Evolutionary conservation across 192 early-diverging fungal genomes (phyloP).

Genomic region (Blastocladiella britannica): DNA sequence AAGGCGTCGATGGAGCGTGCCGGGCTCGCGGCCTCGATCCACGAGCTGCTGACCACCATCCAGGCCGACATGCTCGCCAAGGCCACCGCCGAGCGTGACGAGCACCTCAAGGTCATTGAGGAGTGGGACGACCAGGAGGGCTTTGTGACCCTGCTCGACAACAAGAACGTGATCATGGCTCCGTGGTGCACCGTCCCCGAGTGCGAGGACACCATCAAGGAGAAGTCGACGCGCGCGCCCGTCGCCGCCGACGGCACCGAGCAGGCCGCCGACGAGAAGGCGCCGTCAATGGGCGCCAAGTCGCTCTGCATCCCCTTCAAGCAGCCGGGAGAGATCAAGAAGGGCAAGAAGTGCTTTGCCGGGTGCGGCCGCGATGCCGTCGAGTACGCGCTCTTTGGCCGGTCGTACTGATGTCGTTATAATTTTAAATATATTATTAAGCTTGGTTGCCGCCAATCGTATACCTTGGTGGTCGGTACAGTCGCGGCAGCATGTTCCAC

Average conservation of each 20-base stretch:
- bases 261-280: constrained; percentile 82
- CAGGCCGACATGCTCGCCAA: constrained; percentile 76
- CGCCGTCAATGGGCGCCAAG: constrained; percentile 99
- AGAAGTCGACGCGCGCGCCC: constrained; percentile 51
- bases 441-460: no score
- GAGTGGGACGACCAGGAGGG: constrained; percentile 48
- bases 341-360: constrained; percentile 73
- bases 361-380: constrained; percentile 57
- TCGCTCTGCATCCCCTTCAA: constrained; percentile 90
- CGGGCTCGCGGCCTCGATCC: constrained; percentile 32
- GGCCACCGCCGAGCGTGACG: constrained; percentile 58
- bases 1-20: constrained; percentile 37
- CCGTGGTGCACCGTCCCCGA: constrained; percentile 85
- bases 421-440: no score
- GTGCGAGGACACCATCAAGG: constrained; percentile 97
- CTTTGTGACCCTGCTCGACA: constrained; percentile 77
- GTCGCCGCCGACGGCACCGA: constrained; percentile 21
- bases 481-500: background rate
- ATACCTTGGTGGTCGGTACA: background rate
- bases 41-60: constrained; percentile 45
- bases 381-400: constrained; percentile 61
- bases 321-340: constrained; percentile 70
- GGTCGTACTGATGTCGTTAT: constrained; percentile 58
- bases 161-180: constrained; percentile 64
- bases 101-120: constrained; percentile 49